A percentile compares a stretch with the other conserved stretches of the same genome.
Evolutionary conservation across 2,329 filamentous ascomycete species (phyloP).

Genomic region (Ophiostoma perfectum): DNA sequence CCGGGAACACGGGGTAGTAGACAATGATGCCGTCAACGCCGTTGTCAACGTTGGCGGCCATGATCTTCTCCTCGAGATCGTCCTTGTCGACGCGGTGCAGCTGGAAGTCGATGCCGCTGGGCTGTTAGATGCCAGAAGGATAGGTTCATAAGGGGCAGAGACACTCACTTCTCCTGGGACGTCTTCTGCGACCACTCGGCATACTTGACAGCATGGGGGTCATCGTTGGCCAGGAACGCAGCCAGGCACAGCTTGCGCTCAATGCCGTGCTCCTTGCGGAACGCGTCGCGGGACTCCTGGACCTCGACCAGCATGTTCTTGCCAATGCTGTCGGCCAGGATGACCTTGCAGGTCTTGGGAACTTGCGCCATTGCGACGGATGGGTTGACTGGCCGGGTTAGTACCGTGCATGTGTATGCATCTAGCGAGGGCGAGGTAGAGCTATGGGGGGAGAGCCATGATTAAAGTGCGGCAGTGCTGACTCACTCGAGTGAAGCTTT

Average conservation of each 20-base stretch:
- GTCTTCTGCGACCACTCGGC: constrained; percentile 98
- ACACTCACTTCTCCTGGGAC: constrained; percentile 83
- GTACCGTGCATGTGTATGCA: too few species aligned
- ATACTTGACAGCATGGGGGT: constrained; percentile 87
- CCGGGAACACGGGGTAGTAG: constrained; percentile 92
- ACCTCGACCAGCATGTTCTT: constrained; percentile 76
- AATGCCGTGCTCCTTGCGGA: constrained; percentile 50
- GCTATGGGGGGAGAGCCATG: background rate
- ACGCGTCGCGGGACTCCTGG: constrained; percentile 63
- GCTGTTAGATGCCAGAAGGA: background rate
- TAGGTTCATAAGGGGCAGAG: background rate
- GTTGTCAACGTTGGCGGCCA: constrained; percentile 74
- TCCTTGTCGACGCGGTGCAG: constrained; percentile 81
- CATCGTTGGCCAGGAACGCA: constrained; percentile 86
- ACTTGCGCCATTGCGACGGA: constrained; percentile 38
- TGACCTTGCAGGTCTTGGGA: constrained; percentile 80
- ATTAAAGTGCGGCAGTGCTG: background rate
- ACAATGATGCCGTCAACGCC: constrained; percentile 85
- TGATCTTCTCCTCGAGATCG: constrained; percentile 80
- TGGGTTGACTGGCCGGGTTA: background rate
- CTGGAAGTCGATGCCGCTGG: constrained; percentile 82
- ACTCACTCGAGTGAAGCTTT: background rate
- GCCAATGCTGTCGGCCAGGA: constrained; percentile 81
- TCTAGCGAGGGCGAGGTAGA: too few species aligned
- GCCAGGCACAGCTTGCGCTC: constrained; percentile 65